Evolutionary conservation across 345 rosid genomes (phyloP).

Genomic region (Dimocarpus longan): DNA sequence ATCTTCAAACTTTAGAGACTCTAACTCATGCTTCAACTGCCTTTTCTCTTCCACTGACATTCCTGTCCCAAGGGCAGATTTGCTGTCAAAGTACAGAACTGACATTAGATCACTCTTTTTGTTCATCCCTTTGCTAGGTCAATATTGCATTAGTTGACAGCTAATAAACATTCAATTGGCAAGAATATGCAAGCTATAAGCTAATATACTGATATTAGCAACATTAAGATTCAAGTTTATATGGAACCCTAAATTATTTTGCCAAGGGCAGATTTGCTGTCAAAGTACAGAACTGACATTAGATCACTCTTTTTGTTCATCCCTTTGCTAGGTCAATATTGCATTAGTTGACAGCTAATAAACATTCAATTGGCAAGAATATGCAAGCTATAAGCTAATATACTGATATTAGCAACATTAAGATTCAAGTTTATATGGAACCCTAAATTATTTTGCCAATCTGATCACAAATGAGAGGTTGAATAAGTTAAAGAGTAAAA

Average conservation of each 20-base stretch:
- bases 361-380: neutral
- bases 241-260: neutral
- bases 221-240: neutral
- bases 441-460: neutral
- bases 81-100: conserved; percentile 48
- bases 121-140: neutral
- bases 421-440: neutral
- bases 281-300: conserved; percentile 17
- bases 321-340: neutral
- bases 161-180: neutral
- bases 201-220: neutral
- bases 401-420: neutral
- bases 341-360: neutral
- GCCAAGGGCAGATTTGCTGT: no score
- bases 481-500: neutral
- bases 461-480: neutral
- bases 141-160: neutral
- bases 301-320: neutral
- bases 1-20: conserved; percentile 73
- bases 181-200: neutral
- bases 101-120: conserved; percentile 7
- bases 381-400: neutral
- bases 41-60: conserved; percentile 69
- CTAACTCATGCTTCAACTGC: conserved; percentile 63
- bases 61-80: conserved; percentile 66